phyloP scores from a whole-genome alignment of 2,329 filamentous ascomycete genomes.

The Aureobasidium sp. region DNA sequence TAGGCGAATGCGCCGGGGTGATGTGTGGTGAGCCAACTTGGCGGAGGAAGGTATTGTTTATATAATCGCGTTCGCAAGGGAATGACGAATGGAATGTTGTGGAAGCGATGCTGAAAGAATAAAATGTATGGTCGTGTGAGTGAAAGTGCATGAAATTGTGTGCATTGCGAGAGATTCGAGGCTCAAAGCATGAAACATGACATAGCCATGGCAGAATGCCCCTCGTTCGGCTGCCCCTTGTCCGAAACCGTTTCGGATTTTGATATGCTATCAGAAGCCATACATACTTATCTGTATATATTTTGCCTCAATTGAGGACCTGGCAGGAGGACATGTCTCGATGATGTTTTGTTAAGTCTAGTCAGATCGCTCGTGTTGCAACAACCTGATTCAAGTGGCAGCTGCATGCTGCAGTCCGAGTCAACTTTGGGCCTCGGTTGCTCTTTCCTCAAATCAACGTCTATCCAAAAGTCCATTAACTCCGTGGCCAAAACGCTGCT shows the following conservation, averaged over 20 bases:
- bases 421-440: not conserved
- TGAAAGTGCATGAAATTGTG: not conserved
- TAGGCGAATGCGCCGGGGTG: slow-evolving; percentile 14
- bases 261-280: not conserved
- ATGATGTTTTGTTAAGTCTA: not conserved
- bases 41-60: not conserved
- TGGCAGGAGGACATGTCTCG: not conserved
- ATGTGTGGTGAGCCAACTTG: not conserved
- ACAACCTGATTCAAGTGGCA: not conserved
- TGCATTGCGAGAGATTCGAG: slow-evolving; percentile 3
- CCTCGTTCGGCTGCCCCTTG: not conserved
- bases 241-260: not conserved
- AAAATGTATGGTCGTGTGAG: not conserved
- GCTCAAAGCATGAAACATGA: slow-evolving; percentile 16
- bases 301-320: not conserved
- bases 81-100: not conserved
- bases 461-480: not conserved
- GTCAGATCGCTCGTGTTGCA: not conserved
- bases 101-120: not conserved
- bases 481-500: not conserved
- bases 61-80: not conserved
- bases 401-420: not conserved
- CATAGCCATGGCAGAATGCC: not conserved
- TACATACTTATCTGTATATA: not conserved
- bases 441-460: not conserved